A percentile compares a stretch with the other conserved stretches of the same genome.
Evolutionary conservation across 2,329 filamentous ascomycete genomes (phyloP).

Genomic region (Fusarium dlaminii): DNA sequence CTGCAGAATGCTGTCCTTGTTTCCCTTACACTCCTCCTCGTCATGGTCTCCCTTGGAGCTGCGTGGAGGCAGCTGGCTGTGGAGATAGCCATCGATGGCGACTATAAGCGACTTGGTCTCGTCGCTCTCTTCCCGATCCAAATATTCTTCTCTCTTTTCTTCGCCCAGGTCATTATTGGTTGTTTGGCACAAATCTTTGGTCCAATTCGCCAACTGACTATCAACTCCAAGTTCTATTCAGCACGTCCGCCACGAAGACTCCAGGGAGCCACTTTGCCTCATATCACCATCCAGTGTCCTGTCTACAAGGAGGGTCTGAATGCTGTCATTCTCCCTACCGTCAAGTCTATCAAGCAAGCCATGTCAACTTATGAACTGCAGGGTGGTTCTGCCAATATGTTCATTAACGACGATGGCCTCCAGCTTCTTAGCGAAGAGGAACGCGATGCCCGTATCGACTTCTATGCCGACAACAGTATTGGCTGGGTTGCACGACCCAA

Average conservation of each 20-base stretch:
- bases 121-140: slow-evolving; percentile 74
- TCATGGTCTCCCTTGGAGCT: slow-evolving; percentile 73
- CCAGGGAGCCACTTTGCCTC: slow-evolving; percentile 67
- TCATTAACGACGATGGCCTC: slow-evolving; percentile 79
- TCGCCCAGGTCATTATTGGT: slow-evolving; percentile 80
- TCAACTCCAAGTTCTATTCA: slow-evolving; percentile 86
- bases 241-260: slow-evolving; percentile 73
- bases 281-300: slow-evolving; percentile 85
- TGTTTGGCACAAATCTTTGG: slow-evolving; percentile 80
- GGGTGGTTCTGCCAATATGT: slow-evolving; percentile 81
- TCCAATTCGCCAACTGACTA: slow-evolving; percentile 75
- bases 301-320: slow-evolving; percentile 87
- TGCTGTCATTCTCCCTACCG: slow-evolving; percentile 79
- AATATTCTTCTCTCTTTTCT: slow-evolving; percentile 85
- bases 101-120: slow-evolving; percentile 71
- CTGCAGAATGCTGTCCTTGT: slow-evolving; percentile 77
- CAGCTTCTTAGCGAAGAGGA: slow-evolving; percentile 73
- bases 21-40: slow-evolving; percentile 70
- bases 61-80: slow-evolving; percentile 76
- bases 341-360: slow-evolving; percentile 80
- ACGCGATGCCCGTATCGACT: slow-evolving; percentile 70
- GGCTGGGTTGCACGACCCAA: slow-evolving; percentile 74
- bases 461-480: slow-evolving; percentile 75
- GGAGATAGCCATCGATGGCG: slow-evolving; percentile 71
- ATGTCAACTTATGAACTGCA: slow-evolving; percentile 82